These are phyloP conservation scores for Arthroderma uncinatum DNA, from an alignment of 2,329 filamentous ascomycete genomes.

Conservation along the genomic window DNA sequence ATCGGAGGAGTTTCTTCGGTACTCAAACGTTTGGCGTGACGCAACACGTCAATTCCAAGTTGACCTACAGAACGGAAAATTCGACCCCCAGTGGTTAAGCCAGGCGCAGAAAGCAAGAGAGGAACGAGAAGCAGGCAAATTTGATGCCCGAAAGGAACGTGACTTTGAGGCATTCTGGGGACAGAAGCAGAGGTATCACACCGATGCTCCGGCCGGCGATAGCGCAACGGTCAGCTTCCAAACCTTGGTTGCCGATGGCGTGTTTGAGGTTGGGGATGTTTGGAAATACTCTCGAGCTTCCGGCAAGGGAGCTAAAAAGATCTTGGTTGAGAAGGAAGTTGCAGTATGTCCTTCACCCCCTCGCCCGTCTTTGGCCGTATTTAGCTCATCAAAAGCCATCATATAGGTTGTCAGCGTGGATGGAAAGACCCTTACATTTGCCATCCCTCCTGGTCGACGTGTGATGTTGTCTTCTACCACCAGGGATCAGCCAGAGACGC, in stretches of 20 bases:
- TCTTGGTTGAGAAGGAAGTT: constrained; percentile 34
- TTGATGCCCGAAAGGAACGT: constrained; percentile 45
- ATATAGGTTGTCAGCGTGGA: constrained; percentile 27
- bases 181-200: constrained; percentile 38
- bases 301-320: constrained; percentile 17
- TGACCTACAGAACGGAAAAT: constrained; percentile 45
- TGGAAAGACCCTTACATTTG: constrained; percentile 26
- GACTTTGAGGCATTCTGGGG: constrained; percentile 50
- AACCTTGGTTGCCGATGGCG: constrained; percentile 26
- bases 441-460: constrained; percentile 30
- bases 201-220: constrained; percentile 30
- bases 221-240: constrained; percentile 31
- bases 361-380: not conserved
- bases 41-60: constrained; percentile 45
- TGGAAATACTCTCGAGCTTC: constrained; percentile 28
- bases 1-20: constrained; percentile 32
- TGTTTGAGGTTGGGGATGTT: constrained; percentile 31
- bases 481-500: not conserved
- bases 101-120: constrained; percentile 44
- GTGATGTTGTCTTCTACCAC: constrained; percentile 20
- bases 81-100: constrained; percentile 47
- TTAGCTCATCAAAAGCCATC: not conserved
- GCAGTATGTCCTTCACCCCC: constrained; percentile 22
- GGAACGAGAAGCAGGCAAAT: constrained; percentile 43
- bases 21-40: constrained; percentile 41